Conservation (phyloP, 2,329 filamentous ascomycete genomes). For the Calonectria hawksworthii region DNA sequence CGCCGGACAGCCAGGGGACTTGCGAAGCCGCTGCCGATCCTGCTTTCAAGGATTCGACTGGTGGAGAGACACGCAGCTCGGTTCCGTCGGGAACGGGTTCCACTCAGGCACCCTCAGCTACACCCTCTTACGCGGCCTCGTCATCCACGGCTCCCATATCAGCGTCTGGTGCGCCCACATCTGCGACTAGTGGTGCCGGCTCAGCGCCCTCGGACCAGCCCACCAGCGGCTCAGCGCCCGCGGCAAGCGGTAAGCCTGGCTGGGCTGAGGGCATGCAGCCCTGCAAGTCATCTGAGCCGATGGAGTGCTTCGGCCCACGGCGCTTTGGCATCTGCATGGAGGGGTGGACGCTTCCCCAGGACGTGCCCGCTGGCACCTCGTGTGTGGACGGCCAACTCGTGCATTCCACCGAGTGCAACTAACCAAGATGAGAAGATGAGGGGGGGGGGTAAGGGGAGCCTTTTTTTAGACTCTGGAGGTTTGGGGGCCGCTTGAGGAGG, state of each 20-base stretch:
- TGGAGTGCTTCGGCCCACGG: constrained; percentile 35
- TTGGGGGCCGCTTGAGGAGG: neutral
- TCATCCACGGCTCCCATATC: neutral
- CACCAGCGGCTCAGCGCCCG: constrained; percentile 3
- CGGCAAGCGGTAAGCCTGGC: constrained; percentile 17
- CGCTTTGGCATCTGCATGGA: constrained; percentile 43
- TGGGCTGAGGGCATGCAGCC: constrained; percentile 33
- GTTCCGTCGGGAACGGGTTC: constrained; percentile 10
- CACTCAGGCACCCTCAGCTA: neutral
- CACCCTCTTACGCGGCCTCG: constrained; percentile 12
- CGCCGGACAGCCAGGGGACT: constrained; percentile 27
- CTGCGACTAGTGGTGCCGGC: neutral
- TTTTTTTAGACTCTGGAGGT: neutral
- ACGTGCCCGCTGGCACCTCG: constrained; percentile 36
- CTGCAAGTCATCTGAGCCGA: constrained; percentile 29
- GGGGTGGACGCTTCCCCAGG: constrained; percentile 39
- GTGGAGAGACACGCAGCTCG: constrained; percentile 20
- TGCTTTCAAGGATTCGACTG: constrained; percentile 35
- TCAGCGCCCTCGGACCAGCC: neutral
- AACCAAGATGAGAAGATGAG: neutral
- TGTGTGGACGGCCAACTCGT: constrained; percentile 37
- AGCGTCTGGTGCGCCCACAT: neutral
- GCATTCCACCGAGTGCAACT: neutral
- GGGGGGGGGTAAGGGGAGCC: neutral
- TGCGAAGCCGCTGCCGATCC: constrained; percentile 38